These are phyloP conservation scores for Skeletonema marinoi DNA, from an alignment of 108 stramenopile species.

Conservation along the genomic window DNA sequence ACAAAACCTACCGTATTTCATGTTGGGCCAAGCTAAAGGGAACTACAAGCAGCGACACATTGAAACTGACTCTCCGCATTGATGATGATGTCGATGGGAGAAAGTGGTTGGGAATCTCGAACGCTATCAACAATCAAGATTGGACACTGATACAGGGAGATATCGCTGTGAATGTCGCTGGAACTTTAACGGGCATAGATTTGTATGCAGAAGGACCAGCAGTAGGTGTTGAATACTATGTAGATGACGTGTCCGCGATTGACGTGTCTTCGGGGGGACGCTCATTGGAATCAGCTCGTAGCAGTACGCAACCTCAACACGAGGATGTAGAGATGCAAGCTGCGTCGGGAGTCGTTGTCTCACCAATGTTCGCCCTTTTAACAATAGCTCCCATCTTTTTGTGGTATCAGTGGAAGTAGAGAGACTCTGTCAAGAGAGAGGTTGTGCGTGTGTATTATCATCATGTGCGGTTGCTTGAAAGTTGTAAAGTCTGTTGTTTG, in stretches of 20 bases:
- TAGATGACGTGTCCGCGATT: constrained; percentile 7
- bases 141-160: constrained; percentile 14
- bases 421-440: too few species aligned
- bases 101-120: neutral
- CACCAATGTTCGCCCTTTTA: too few species aligned
- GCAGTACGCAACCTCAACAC: too few species aligned
- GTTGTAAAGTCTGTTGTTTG: too few species aligned
- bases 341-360: too few species aligned
- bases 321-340: too few species aligned
- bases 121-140: neutral
- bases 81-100: neutral
- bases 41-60: constrained; percentile 4
- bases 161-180: constrained; percentile 6
- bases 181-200: constrained; percentile 6
- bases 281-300: too few species aligned
- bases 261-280: neutral
- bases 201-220: constrained; percentile 14
- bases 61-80: constrained; percentile 14
- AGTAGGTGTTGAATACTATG: neutral
- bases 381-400: too few species aligned
- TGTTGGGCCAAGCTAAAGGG: constrained; percentile 20
- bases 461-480: too few species aligned
- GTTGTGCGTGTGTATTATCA: too few species aligned
- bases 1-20: constrained; percentile 11
- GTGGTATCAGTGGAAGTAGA: too few species aligned